Evolutionary conservation across 1,284 basidiomycete species (phyloP).

Genomic region (Farysia itapuensis): DNA sequence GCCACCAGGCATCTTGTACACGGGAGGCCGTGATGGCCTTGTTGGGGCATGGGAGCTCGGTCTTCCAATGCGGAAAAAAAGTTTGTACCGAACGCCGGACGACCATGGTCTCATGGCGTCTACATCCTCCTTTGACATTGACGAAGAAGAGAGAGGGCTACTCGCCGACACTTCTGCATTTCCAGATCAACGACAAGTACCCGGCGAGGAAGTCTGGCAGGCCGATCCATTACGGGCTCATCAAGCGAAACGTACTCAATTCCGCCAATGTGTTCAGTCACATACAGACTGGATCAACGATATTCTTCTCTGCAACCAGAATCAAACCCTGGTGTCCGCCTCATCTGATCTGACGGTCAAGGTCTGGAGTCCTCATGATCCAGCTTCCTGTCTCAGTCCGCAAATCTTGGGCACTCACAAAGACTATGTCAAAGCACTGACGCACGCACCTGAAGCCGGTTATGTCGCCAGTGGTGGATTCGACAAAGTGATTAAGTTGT

Average conservation of each 20-base stretch:
- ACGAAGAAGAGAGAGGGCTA: conserved; percentile 13
- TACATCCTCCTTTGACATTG: conserved; percentile 2
- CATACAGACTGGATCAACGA: conserved; percentile 94
- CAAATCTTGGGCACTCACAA: conserved; percentile 78
- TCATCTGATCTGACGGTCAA: conserved; percentile 95
- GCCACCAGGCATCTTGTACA: conserved; percentile 89
- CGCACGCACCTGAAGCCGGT: conserved; percentile 39
- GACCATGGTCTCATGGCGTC: conserved; percentile 2
- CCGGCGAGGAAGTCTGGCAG: conserved; percentile 25
- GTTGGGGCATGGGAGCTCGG: conserved; percentile 88
- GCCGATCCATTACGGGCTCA: conserved; percentile 28
- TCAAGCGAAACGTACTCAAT: conserved; percentile 12
- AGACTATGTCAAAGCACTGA: conserved; percentile 83
- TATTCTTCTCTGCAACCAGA: conserved; percentile 84
- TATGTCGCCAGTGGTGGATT: conserved; percentile 84
- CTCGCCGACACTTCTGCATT: conserved; percentile 16
- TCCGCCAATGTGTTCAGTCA: conserved; percentile 51
- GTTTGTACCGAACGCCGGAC: conserved; percentile 4
- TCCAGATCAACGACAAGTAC: not conserved
- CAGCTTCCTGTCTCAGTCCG: conserved; percentile 66
- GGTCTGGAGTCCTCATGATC: conserved; percentile 84
- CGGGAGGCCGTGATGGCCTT: conserved; percentile 87
- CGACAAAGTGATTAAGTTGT: conserved; percentile 87
- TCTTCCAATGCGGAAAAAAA: conserved; percentile 66
- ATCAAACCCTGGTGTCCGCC: conserved; percentile 90